Percentiles rank a stretch among this genome's conserved stretches.
These are phyloP conservation scores for Thuidium tamariscinum DNA, from an alignment of 225 moss, liverwort and hornwort genomes.

Conservation along the genomic window DNA sequence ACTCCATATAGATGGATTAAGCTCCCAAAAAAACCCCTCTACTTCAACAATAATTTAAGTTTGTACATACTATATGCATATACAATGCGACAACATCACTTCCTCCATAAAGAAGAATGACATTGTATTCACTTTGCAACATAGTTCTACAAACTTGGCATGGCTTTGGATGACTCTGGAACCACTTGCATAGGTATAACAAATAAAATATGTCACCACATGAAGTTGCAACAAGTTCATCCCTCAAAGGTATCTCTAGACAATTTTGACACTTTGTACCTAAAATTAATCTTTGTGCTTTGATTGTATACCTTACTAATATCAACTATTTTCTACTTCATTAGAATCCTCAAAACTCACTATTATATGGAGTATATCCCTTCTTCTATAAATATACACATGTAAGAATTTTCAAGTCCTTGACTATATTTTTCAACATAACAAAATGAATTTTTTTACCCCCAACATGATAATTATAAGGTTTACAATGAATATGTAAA, in stretches of 20 bases:
- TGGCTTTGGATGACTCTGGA: background rate
- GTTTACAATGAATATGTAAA: background rate
- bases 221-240: background rate
- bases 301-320: background rate
- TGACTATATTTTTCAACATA: background rate
- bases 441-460: background rate
- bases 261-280: background rate
- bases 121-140: background rate
- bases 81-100: too few species aligned
- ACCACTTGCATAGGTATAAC: background rate
- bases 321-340: background rate
- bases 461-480: background rate
- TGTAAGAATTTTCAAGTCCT: background rate
- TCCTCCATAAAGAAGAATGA: background rate
- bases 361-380: background rate
- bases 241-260: background rate
- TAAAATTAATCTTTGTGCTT: background rate
- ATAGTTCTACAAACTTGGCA: background rate
- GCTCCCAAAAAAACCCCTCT: too few species aligned
- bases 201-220: background rate
- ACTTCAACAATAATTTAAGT: too few species aligned
- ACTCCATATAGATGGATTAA: too few species aligned
- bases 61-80: too few species aligned
- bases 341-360: background rate
- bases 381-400: background rate